Evolutionary conservation across 768 basidiomycete genomes (phyloP).

Genomic region (Lactarius pseudohatsudake): DNA sequence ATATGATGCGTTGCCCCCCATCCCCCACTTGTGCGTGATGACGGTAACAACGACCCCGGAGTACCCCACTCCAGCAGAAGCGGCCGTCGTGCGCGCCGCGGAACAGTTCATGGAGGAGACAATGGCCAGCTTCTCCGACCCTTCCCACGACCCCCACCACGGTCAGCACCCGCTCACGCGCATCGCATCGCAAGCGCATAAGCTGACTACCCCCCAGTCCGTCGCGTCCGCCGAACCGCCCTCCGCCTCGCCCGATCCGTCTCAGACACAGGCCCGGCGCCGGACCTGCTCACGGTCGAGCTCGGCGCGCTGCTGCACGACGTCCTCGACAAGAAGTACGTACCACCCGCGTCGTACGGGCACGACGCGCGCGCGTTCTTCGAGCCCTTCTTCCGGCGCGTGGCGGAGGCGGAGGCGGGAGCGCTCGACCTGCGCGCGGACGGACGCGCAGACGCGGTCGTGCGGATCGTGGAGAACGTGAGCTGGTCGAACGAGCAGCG

Average conservation of each 20-base stretch:
- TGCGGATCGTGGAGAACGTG: conserved; percentile 70
- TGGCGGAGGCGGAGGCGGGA: conserved; percentile 6
- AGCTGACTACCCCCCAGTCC: conserved; percentile 46
- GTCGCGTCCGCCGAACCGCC: conserved; percentile 79
- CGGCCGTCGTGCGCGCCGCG: conserved; percentile 52
- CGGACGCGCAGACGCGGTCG: conserved; percentile 55
- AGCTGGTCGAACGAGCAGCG: conserved; percentile 85
- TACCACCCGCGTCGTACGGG: conserved; percentile 49
- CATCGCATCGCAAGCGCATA: background rate
- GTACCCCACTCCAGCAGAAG: conserved; percentile 58
- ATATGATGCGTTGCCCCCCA: background rate
- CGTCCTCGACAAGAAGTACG: conserved; percentile 84
- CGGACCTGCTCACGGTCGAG: conserved; percentile 77
- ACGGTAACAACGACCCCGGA: conserved; percentile 29
- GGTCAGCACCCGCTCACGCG: conserved; percentile 41
- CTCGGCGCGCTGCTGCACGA: conserved; percentile 89
- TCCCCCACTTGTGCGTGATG: conserved; percentile 11
- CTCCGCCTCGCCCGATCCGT: conserved; percentile 59
- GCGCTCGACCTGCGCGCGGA: conserved; percentile 53
- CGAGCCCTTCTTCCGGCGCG: conserved; percentile 59
- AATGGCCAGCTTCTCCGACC: conserved; percentile 71
- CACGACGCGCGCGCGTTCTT: conserved; percentile 66
- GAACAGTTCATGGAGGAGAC: conserved; percentile 69
- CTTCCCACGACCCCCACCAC: conserved; percentile 78
- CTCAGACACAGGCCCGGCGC: conserved; percentile 31